Evolutionary conservation across 306 rosid genomes (phyloP), one percentile per base, ranked within the genome.

Genomic region (Quercus parvula): DNA sequence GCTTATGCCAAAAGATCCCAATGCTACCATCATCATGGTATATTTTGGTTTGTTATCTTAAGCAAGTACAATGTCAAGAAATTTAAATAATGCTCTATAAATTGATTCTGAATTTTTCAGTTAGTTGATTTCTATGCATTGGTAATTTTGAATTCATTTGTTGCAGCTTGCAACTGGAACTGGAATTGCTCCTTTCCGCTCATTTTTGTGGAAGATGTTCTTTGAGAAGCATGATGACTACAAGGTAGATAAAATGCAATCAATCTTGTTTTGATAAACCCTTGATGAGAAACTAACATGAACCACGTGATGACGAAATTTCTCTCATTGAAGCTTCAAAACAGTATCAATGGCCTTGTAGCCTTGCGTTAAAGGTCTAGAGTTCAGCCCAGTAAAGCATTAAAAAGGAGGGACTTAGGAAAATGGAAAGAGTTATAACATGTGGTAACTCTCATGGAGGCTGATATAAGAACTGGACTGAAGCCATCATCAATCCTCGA

Each of bases 1-100:
- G 99, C 97, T 95, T 55, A 80, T 95, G 99, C 99, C 99, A 63
- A 92, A 92, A 84, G 99, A 95, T 88, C 97, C 99, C 20, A 91
- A 86, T 82, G 99, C 99, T 70, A 95, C 91, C 41, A 1, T 95
- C 79, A 1, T 95, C 84, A 95, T 95, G 99, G 99, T 95, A 92
- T 70, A 56, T 63, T 5, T 35, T 15, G 35, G 62, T 74, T 75
- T 44, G 1, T 56, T 75, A 14, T 68, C 66, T 70, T 77, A 46
- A 64, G 71, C 63, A 59, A 54, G 71, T 18, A 67, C 52, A 18
- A 19, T 67, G 14, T 33, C 20, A 54, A 22, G 38, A 11, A 33
- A 41, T 38, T 30, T 25, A 18, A 54, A 35, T 56, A 52, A 19
- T 25, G 35, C 66, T 80, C 35, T 61, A 30, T 61, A 62, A 14